phyloP scores from a whole-genome alignment of 768 basidiomycete genomes.

The Phaffia tasmanica region DNA sequence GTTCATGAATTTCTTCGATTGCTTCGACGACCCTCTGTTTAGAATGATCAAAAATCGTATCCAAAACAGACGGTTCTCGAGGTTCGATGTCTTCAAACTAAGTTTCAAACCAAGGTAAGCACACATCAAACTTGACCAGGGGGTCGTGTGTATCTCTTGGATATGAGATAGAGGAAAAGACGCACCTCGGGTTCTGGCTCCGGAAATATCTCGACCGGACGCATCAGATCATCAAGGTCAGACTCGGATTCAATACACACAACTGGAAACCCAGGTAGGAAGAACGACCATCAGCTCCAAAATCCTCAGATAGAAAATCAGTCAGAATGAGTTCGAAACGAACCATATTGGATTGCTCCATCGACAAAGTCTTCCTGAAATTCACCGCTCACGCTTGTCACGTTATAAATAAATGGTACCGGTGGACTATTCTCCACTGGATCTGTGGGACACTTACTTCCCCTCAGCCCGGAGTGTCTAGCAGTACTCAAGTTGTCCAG shows the following conservation, averaged over 20 bases:
- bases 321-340: constrained; percentile 19
- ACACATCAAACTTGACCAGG: not conserved
- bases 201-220: not conserved
- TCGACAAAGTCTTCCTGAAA: constrained; percentile 36
- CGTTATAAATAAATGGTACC: constrained; percentile 33
- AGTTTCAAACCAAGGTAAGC: not conserved
- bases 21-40: constrained; percentile 22
- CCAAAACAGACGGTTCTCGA: constrained; percentile 16
- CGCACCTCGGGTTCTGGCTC: constrained; percentile 12
- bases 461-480: constrained; percentile 33
- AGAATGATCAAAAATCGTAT: constrained; percentile 24
- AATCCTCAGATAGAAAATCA: not conserved
- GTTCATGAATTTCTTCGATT: constrained; percentile 8
- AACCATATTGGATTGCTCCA: constrained; percentile 37
- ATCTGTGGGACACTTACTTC: constrained; percentile 31
- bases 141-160: too few species aligned
- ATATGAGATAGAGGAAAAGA: not conserved
- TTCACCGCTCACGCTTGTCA: constrained; percentile 30
- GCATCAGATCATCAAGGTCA: constrained; percentile 19
- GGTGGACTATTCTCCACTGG: constrained; percentile 36
- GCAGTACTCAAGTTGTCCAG: constrained; percentile 39
- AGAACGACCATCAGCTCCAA: not conserved
- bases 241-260: constrained; percentile 36
- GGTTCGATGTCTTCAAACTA: constrained; percentile 1
- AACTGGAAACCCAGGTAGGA: constrained; percentile 27